phyloP scores from a whole-genome alignment of 2,329 filamentous ascomycete genomes.

The Fusarium sp. region DNA sequence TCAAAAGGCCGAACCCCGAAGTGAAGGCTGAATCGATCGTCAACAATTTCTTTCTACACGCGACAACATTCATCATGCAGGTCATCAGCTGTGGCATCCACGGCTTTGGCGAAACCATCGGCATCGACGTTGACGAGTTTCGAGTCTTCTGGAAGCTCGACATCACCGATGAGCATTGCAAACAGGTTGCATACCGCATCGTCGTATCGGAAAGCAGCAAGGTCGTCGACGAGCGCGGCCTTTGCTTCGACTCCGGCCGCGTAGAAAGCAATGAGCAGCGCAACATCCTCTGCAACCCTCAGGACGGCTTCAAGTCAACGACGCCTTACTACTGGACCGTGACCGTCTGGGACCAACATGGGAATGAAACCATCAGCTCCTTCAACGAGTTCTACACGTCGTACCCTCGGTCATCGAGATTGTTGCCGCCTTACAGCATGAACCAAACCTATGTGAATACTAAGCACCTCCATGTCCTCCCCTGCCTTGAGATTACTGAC shows the following conservation, averaged over 20 bases:
- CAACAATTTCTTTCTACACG: not conserved
- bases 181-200: conserved; percentile 44
- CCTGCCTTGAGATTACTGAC: not conserved
- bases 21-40: not conserved
- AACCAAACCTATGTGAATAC: conserved; percentile 49
- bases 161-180: conserved; percentile 42
- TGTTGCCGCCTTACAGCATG: conserved; percentile 54
- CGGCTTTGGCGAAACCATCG: conserved; percentile 51
- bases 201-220: not conserved
- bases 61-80: conserved; percentile 31
- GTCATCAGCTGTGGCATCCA: conserved; percentile 51
- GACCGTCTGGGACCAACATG: conserved; percentile 50
- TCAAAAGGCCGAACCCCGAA: not conserved
- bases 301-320: conserved; percentile 49
- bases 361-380: conserved; percentile 34
- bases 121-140: conserved; percentile 51
- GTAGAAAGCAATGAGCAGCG: conserved; percentile 33
- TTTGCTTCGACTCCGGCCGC: conserved; percentile 33
- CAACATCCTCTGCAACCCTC: conserved; percentile 36
- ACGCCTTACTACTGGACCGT: conserved; percentile 51
- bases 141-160: conserved; percentile 49
- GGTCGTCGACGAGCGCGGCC: not conserved
- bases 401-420: conserved; percentile 47
- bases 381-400: conserved; percentile 52
- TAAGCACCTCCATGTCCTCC: not conserved